Evolutionary conservation across 129 eudicot genomes (phyloP).

Genomic region (Logfia minima): DNA sequence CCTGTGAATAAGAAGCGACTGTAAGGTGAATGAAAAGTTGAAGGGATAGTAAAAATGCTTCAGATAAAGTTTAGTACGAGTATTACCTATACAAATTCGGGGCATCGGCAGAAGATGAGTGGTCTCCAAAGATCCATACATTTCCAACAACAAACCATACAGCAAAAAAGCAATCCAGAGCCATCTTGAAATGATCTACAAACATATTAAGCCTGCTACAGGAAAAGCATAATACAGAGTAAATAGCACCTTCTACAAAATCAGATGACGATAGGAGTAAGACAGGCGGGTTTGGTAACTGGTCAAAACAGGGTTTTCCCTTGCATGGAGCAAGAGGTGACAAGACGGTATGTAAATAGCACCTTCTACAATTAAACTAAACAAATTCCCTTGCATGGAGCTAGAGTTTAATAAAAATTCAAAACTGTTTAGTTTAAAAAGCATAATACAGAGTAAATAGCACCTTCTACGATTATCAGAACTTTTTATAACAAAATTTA

Average conservation of each 20-base stretch:
- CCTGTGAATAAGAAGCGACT: conserved; percentile 39
- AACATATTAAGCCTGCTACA: conserved; percentile 42
- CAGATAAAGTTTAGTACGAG: not conserved
- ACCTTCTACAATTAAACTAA: no score
- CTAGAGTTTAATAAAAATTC: no score
- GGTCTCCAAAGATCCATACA: conserved; percentile 73
- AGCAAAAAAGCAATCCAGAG: conserved; percentile 67
- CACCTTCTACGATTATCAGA: no score
- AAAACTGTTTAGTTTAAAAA: no score
- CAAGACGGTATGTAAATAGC: no score
- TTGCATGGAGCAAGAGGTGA: not conserved
- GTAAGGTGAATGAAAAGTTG: not conserved
- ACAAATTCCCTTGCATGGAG: no score
- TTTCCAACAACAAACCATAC: conserved; percentile 79
- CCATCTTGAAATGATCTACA: conserved; percentile 65
- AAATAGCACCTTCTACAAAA: not conserved
- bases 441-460: no score
- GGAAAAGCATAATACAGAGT: not conserved
- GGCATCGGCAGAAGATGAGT: conserved; percentile 60
- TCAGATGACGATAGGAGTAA: not conserved
- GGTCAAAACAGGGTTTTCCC: not conserved
- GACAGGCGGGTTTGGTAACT: not conserved
- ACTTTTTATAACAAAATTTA: no score
- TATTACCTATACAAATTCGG: conserved; percentile 62
- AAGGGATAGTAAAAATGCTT: not conserved